Base-by-base conservation (phyloP, 192 early-diverging fungal genomes). In the Podochytrium sp. region DNA sequence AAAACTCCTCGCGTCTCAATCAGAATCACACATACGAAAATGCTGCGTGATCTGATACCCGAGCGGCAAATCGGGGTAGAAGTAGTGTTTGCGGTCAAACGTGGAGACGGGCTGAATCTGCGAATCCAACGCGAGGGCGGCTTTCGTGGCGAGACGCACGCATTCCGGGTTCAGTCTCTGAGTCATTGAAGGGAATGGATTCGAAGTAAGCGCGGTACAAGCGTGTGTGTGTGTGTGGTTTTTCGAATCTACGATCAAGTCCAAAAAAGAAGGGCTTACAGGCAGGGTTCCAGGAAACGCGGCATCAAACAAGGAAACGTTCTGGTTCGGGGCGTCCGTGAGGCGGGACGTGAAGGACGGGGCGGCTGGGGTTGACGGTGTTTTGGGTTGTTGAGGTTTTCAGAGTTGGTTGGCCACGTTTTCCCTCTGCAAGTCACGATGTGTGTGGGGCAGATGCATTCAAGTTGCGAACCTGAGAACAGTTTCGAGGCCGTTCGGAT, bases 21-120 rank as follows among this genome's bases (percentile, higher is more conserved):
- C 16, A n/a, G n/a, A 71, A 23, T 38, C 6, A 33, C n/a, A 18
- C n/a, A 35, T 65, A 74, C 72, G 34, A 35, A 82, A 85, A 55
- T 94, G 89, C 72, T 98, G 96, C 25, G 96, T 98, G 71, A 98
- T 96, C 81, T 98, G 96, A 78, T 95, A 98, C 20, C 96, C 95
- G 55, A 87, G 89, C 16, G 96, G 95, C 69, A 95, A 82, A 81
- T 98, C 96, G 2, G 91, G 87, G 76, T 98, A 98, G 80, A 96
- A 96, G 72, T 98, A 98, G 76, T 98, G 96, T 75, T 98, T 96
- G 51, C 96, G 88, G 63, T 96, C 96, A 76, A 98, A 98, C 1
- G 87, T 82, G 14, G 91, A 94, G 29, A 60, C 32, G 3, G 32
- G 68, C 56, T 93, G 87, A 32, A 96, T 84, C 37, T 86, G 81